phyloP scores from a whole-genome alignment of 23 red algal genomes.

The Gracilaria domingensis region DNA sequence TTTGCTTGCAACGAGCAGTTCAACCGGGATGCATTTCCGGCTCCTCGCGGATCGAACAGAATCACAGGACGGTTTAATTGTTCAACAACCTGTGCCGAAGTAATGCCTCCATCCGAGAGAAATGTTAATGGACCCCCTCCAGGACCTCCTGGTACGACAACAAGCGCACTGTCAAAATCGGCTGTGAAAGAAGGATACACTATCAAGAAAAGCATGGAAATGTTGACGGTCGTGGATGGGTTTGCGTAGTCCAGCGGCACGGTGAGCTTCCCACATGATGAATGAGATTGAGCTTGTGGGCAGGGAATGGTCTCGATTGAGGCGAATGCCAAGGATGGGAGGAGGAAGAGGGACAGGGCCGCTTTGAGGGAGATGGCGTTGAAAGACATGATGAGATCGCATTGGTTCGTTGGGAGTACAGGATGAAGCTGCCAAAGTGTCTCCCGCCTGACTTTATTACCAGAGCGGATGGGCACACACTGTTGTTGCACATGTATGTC shows the following conservation, averaged over 20 bases:
- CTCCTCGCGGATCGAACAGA: constrained; percentile 16
- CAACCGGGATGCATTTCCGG: constrained; percentile 9
- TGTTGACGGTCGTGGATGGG: constrained; percentile 1
- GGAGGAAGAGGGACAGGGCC: background rate
- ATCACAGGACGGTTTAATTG: constrained; percentile 4
- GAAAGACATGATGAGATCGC: no score
- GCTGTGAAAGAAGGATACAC: background rate
- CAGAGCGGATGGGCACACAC: no score
- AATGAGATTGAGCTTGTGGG: background rate
- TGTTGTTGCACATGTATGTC: no score
- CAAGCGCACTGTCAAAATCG: background rate
- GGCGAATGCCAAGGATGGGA: background rate
- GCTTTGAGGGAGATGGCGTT: no score
- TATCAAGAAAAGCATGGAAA: background rate
- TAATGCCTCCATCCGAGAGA: background rate
- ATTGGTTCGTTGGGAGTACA: no score
- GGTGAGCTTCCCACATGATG: constrained; percentile 5
- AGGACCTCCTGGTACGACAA: background rate
- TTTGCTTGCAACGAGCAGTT: background rate
- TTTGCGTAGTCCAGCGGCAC: constrained; percentile 5
- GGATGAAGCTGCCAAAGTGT: no score
- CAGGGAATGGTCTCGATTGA: background rate
- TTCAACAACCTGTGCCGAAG: background rate
- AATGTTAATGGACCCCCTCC: background rate
- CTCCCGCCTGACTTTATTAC: no score